A percentile compares a stretch with the other conserved stretches of the same genome.
phyloP scores from a whole-genome alignment of 345 rosid genomes.

The Clausena lansium region DNA sequence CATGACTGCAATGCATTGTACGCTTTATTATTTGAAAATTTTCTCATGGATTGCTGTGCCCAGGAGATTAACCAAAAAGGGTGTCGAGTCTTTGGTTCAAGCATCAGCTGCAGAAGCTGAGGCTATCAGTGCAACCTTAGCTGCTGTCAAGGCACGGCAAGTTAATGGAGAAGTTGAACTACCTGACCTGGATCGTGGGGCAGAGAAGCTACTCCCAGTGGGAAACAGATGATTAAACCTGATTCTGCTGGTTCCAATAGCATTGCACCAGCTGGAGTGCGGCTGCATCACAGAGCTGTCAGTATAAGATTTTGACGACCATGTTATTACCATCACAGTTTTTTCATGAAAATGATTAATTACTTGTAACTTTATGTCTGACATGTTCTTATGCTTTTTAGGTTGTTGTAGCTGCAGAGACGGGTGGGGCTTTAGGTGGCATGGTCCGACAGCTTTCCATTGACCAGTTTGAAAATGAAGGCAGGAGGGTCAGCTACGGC shows the following conservation, averaged over 20 bases:
- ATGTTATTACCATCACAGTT: neutral
- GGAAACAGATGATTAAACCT: constrained; percentile 76
- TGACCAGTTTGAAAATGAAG: constrained; percentile 97
- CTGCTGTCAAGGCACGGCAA: constrained; percentile 98
- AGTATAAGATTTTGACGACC: constrained; percentile 32
- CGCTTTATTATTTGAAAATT: constrained; percentile 11
- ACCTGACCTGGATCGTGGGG: constrained; percentile 81
- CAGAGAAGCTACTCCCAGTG: constrained; percentile 97
- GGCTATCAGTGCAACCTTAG: constrained; percentile 95
- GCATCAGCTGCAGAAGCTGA: constrained; percentile 99
- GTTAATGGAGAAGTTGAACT: constrained; percentile 86
- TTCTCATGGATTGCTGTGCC: constrained; percentile 23
- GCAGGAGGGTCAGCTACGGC: constrained; percentile 94
- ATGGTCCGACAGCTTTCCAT: constrained; percentile 95
- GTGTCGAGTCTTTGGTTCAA: constrained; percentile 93
- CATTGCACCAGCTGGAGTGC: constrained; percentile 74
- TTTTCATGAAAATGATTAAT: constrained; percentile 13
- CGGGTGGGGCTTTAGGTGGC: constrained; percentile 97
- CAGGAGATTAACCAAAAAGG: constrained; percentile 92
- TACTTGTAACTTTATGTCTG: constrained; percentile 9
- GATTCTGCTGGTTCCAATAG: constrained; percentile 61
- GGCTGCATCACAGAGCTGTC: constrained; percentile 96
- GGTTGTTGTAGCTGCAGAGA: constrained; percentile 98
- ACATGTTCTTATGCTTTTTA: constrained; percentile 26
- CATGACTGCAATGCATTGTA: constrained; percentile 8